Base-by-base conservation (phyloP, 1,139 yeast species). In the Yamadazyma dendronema region DNA sequence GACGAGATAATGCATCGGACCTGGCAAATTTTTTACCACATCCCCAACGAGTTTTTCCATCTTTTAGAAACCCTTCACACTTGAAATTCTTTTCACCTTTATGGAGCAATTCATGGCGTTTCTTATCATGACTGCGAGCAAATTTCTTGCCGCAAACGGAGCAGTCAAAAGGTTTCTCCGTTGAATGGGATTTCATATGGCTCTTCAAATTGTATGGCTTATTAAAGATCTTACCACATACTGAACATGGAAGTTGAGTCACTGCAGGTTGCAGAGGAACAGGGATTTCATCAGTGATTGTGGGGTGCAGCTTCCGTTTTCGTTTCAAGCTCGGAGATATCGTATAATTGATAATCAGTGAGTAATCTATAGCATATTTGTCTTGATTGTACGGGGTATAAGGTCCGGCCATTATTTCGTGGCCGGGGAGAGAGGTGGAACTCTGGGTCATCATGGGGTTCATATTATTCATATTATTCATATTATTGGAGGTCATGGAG, bases 11-110 rank as follows among this genome's bases (percentile, higher is more conserved):
- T 1, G 82, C 83, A 50, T 77, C 83, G 21, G 77, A 69, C 30
- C 82, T 54, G 6, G 81, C 81, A 56, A 77, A 77, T 42, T 65
- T 66, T 57, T 74, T 74, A 21, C 79, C 78, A 54, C 82, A 77
- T 1, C 83, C 83, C 83, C 82, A 77, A 45, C 56, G 61, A 1
- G 79, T 73, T 13, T 50, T 54, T 0, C 79, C 79, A 47, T 77
- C 78, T 39, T 65, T 67, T 42, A 77, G 55, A 30, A 57, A 58
- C 4, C 82, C 82, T 46, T 74, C 77, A 53, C 83, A 77, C 45
- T 66, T 67, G 56, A 75, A 77, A 48, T 72, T 77, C 60, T 74
- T 74, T 34, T 67, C 70, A 3, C 81, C 81, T 19, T 68, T 72
- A 47, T 77, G 83, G 6, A 77, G 54, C 28, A 66, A 56, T 46